Conservation (phyloP, 768 basidiomycete species). For the Auriscalpium orientale region DNA sequence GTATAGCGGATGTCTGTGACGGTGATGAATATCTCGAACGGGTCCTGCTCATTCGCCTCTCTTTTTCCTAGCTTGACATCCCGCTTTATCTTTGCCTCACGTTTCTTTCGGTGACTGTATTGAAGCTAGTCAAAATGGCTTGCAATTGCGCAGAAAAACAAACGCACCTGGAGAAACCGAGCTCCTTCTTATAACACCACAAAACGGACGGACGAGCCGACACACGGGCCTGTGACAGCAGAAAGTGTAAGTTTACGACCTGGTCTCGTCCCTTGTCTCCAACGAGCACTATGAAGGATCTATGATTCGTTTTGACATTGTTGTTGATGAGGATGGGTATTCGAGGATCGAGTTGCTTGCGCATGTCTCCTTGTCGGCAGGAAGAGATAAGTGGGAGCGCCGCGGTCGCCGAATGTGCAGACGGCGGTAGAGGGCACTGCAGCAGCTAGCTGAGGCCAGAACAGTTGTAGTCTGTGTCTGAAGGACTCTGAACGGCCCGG, state of each 20-base stretch:
- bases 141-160: neutral
- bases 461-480: too few relatives aligned
- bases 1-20: slow-evolving; percentile 99
- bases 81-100: slow-evolving; percentile 93
- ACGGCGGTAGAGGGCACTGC: too few relatives aligned
- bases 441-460: too few relatives aligned
- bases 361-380: slow-evolving; percentile 35
- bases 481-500: too few relatives aligned
- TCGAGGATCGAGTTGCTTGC: slow-evolving; percentile 86
- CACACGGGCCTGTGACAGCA: slow-evolving; percentile 86
- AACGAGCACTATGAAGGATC: slow-evolving; percentile 93
- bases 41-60: slow-evolving; percentile 91
- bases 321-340: slow-evolving; percentile 90
- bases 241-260: slow-evolving; percentile 93
- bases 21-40: slow-evolving; percentile 96
- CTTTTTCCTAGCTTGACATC: slow-evolving; percentile 92
- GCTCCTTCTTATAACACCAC: slow-evolving; percentile 99
- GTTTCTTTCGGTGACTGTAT: slow-evolving; percentile 85
- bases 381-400: neutral
- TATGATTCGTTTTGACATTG: slow-evolving; percentile 87
- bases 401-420: too few relatives aligned
- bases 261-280: slow-evolving; percentile 93
- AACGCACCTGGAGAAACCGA: slow-evolving; percentile 89
- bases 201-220: slow-evolving; percentile 86
- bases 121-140: neutral